phyloP scores from a whole-genome alignment of 1,139 yeast species.

The Taiozyma onychis region DNA sequence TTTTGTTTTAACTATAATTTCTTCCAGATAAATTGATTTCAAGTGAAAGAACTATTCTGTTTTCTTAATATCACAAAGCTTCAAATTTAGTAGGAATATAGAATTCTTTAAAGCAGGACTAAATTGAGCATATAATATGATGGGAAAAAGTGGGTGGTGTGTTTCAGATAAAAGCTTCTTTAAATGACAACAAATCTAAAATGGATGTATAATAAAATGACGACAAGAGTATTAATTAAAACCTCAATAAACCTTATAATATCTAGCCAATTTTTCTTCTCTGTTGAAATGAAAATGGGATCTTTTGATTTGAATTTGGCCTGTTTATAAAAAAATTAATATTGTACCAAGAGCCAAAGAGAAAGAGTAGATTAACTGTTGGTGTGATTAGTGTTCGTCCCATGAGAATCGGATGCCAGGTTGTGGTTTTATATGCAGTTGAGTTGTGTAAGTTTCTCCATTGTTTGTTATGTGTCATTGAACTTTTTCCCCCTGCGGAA shows the following conservation, averaged over 20 bases:
- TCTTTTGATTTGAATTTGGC: not conserved
- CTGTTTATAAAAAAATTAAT: not conserved
- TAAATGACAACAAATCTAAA: not conserved
- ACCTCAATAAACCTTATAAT: not conserved
- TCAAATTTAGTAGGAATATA: not conserved
- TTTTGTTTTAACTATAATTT: not conserved
- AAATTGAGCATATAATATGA: not conserved
- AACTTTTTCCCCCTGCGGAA: not conserved
- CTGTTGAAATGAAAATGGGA: not conserved
- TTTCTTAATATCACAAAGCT: not conserved
- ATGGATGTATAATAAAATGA: not conserved
- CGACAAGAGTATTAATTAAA: not conserved
- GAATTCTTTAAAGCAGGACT: not conserved
- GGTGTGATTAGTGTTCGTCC: not conserved
- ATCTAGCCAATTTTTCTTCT: not conserved
- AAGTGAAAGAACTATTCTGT: not conserved
- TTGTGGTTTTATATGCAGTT: not conserved
- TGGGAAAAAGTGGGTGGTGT: not conserved
- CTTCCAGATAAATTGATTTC: not conserved
- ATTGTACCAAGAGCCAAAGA: not conserved
- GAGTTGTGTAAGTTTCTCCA: not conserved
- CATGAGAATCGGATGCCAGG: not conserved
- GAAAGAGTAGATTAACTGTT: not conserved
- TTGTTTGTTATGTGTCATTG: not conserved
- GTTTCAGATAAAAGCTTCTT: not conserved